Percentiles rank a stretch among this genome's conserved stretches.
These are phyloP conservation scores for Mortierella sp. DNA, from an alignment of 371 early-diverging fungal genomes.

Conservation along the genomic window DNA sequence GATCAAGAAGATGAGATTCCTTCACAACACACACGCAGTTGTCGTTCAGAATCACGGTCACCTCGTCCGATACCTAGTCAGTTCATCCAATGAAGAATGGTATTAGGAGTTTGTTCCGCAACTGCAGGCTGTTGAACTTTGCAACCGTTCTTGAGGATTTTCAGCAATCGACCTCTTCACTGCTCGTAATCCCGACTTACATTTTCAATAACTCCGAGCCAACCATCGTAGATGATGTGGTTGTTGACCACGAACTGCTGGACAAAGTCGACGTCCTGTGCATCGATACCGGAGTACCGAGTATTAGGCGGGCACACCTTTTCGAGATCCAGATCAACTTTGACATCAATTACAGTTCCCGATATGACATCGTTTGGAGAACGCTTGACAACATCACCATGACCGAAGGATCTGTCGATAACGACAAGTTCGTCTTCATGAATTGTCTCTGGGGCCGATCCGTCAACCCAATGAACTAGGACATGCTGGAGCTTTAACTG, in stretches of 20 bases:
- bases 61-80: conserved; percentile 49
- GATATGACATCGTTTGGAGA: conserved; percentile 51
- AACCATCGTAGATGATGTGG: conserved; percentile 51
- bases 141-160: no score
- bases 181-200: conserved; percentile 4
- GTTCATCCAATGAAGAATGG: no score
- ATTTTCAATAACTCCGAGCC: conserved; percentile 54
- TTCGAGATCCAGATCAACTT: conserved; percentile 46
- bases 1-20: conserved; percentile 48
- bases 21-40: conserved; percentile 46
- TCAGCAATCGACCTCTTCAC: no score
- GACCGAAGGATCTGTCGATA: conserved; percentile 51
- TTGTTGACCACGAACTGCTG: conserved; percentile 47
- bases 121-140: no score
- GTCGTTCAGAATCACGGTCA: conserved; percentile 50
- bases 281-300: conserved; percentile 39
- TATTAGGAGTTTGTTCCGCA: no score
- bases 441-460: conserved; percentile 36
- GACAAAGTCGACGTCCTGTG: conserved; percentile 46
- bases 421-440: conserved; percentile 49
- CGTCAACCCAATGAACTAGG: conserved; percentile 51
- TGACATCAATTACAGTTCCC: conserved; percentile 49
- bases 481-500: conserved; percentile 48
- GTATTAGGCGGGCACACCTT: conserved; percentile 50
- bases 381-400: conserved; percentile 53